These are phyloP conservation scores for Aspergillus luchuensis DNA, from an alignment of 2,329 filamentous ascomycete genomes.

Conservation along the genomic window DNA sequence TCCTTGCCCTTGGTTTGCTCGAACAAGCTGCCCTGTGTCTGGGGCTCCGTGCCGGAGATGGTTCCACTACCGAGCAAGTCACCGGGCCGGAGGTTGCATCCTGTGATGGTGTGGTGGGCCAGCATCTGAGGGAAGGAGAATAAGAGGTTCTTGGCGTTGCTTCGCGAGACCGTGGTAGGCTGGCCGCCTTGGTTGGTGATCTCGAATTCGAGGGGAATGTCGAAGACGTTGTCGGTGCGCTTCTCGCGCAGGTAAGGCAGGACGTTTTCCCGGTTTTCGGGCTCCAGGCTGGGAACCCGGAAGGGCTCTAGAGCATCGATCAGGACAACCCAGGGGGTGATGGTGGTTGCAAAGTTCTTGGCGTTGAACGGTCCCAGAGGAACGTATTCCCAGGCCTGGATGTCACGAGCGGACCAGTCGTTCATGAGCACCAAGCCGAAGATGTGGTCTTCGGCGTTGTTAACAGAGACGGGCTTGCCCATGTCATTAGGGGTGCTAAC, in stretches of 20 bases:
- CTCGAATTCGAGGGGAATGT: constrained; percentile 70
- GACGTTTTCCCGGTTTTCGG: constrained; percentile 55
- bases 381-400: constrained; percentile 83
- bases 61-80: constrained; percentile 79
- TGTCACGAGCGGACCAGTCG: constrained; percentile 82
- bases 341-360: constrained; percentile 80
- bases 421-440: constrained; percentile 84
- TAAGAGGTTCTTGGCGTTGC: constrained; percentile 68
- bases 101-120: constrained; percentile 74
- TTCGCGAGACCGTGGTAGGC: constrained; percentile 61
- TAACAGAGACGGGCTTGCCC: constrained; percentile 64
- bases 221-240: constrained; percentile 59
- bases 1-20: constrained; percentile 73
- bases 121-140: constrained; percentile 85
- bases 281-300: constrained; percentile 54
- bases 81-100: constrained; percentile 72
- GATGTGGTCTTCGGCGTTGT: constrained; percentile 67
- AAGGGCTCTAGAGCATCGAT: constrained; percentile 75
- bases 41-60: constrained; percentile 65
- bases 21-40: constrained; percentile 67
- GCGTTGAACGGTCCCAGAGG: constrained; percentile 79
- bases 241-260: constrained; percentile 67
- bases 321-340: constrained; percentile 78
- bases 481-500: constrained; percentile 66
- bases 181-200: constrained; percentile 49